Conservation (phyloP, 2,329 filamentous ascomycete species). For the Metarhizium rileyi region DNA sequence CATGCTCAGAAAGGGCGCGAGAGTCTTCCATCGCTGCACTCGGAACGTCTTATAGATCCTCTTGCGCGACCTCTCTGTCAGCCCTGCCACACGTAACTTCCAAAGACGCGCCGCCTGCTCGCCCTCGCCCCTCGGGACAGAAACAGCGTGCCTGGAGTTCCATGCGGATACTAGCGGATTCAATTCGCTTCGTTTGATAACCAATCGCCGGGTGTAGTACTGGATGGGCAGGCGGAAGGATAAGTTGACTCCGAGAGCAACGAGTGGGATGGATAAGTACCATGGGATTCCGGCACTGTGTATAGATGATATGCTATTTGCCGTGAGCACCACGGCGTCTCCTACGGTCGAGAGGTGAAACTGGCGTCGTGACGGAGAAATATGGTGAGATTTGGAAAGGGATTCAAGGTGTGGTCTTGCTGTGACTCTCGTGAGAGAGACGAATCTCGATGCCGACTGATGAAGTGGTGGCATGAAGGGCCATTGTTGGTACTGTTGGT, state of each 20-base stretch:
- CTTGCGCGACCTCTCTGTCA: constrained; percentile 18
- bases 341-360: constrained; percentile 25
- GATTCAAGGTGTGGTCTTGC: not conserved
- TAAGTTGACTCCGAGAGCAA: constrained; percentile 36
- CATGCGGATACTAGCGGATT: constrained; percentile 23
- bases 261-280: constrained; percentile 44
- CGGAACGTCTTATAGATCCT: constrained; percentile 30
- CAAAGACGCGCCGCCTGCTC: constrained; percentile 11
- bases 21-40: constrained; percentile 38
- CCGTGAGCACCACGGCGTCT: constrained; percentile 28
- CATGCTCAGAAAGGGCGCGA: constrained; percentile 28
- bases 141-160: constrained; percentile 16
- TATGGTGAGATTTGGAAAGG: not conserved
- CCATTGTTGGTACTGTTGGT: not conserved
- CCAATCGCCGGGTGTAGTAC: constrained; percentile 27
- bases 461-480: constrained; percentile 5
- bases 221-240: constrained; percentile 37
- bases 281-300: constrained; percentile 41
- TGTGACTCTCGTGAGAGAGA: not conserved
- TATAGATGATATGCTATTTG: constrained; percentile 32
- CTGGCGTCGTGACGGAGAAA: constrained; percentile 9
- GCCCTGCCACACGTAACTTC: constrained; percentile 15
- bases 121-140: constrained; percentile 3
- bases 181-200: constrained; percentile 19
- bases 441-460: constrained; percentile 2